These are phyloP conservation scores for Striga asiatica DNA, from an alignment of 257 asterid genomes.

Conservation along the genomic window DNA sequence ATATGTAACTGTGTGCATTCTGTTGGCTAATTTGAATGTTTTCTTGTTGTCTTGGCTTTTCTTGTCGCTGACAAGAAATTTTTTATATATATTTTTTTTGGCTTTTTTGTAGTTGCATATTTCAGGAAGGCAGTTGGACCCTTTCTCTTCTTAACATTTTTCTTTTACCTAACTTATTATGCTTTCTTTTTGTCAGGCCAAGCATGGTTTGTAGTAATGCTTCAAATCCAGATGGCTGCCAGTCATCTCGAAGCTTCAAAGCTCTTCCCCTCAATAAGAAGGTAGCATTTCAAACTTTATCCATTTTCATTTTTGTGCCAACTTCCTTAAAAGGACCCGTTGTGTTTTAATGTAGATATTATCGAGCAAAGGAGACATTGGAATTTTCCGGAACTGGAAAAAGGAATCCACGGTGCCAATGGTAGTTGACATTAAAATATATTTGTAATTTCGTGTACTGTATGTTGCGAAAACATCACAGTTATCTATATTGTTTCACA, in stretches of 20 bases:
- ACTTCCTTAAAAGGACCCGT: background rate
- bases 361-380: conserved; percentile 85
- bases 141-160: background rate
- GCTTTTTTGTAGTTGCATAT: background rate
- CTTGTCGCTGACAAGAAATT: background rate
- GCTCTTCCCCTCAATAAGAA: conserved; percentile 77
- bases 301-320: background rate
- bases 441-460: background rate
- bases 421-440: conserved; percentile 33
- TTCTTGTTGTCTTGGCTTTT: background rate
- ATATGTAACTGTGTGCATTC: too few species aligned
- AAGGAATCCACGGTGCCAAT: conserved; percentile 64
- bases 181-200: conserved; percentile 26
- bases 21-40: too few species aligned
- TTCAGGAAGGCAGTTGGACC: background rate
- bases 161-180: background rate
- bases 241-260: conserved; percentile 47
- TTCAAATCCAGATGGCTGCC: conserved; percentile 30
- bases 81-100: too few species aligned
- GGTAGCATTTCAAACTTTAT: conserved; percentile 25
- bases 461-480: conserved; percentile 4
- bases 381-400: conserved; percentile 57
- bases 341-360: conserved; percentile 37
- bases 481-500: conserved; percentile 14
- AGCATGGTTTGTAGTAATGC: conserved; percentile 30